Evolutionary conservation across 345 rosid species (phyloP).

Genomic region (Citrus cavaleriei): DNA sequence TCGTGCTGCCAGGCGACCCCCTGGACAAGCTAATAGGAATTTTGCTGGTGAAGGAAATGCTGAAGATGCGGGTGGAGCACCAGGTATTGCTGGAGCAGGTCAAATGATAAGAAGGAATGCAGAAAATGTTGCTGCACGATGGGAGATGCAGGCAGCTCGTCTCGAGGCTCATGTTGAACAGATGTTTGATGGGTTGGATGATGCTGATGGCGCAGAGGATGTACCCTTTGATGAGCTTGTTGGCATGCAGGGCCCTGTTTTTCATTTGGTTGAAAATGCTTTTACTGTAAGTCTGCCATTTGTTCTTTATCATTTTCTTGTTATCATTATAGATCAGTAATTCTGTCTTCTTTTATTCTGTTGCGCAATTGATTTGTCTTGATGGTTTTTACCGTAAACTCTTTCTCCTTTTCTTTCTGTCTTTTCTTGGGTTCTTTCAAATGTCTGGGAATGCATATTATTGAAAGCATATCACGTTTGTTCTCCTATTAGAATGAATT

Average conservation of each 20-base stretch:
- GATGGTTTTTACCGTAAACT: not conserved
- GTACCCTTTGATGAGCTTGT: slow-evolving; percentile 99
- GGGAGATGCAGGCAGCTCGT: slow-evolving; percentile 99
- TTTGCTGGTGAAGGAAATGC: slow-evolving; percentile 71
- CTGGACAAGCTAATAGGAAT: slow-evolving; percentile 77
- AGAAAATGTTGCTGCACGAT: slow-evolving; percentile 94
- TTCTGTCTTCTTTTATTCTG: not conserved
- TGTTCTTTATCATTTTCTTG: not conserved
- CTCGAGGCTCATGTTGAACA: slow-evolving; percentile 99
- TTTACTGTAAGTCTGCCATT: slow-evolving; percentile 74
- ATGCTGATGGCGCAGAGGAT: slow-evolving; percentile 99
- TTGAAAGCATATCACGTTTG: not conserved
- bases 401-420: not conserved
- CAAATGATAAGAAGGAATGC: slow-evolving; percentile 78
- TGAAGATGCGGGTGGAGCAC: slow-evolving; percentile 77
- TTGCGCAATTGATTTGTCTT: not conserved
- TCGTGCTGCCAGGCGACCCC: slow-evolving; percentile 73
- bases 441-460: not conserved
- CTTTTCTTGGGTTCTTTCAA: not conserved
- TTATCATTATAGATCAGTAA: not conserved
- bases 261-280: slow-evolving; percentile 99
- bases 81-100: slow-evolving; percentile 78
- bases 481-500: not conserved
- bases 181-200: slow-evolving; percentile 98
- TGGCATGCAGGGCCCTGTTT: slow-evolving; percentile 99